These are phyloP conservation scores for Tricholoma sp. DNA, from an alignment of 768 basidiomycete genomes.

Conservation along the genomic window DNA sequence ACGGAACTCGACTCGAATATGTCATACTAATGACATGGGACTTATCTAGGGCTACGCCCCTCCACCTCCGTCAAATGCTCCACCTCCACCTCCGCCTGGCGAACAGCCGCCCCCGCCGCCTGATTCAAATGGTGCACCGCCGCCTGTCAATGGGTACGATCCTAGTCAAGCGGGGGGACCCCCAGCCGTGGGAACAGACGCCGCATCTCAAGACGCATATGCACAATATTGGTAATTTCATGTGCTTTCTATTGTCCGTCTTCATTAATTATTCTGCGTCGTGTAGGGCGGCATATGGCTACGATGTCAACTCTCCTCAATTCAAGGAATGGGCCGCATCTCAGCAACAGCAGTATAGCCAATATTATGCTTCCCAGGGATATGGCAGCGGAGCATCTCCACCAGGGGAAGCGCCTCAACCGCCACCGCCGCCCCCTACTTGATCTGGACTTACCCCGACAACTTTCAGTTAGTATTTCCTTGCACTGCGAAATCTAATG, in stretches of 20 bases:
- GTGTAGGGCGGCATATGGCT: conserved; percentile 75
- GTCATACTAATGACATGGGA: conserved; percentile 3
- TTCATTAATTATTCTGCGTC: not conserved
- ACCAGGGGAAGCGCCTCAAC: conserved; percentile 16
- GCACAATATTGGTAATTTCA: conserved; percentile 48
- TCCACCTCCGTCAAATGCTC: conserved; percentile 48
- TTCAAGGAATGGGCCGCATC: conserved; percentile 80
- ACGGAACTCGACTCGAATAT: not conserved
- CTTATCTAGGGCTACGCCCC: conserved; percentile 41
- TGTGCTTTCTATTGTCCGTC: not conserved
- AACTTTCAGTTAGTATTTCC: not conserved
- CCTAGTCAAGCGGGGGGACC: not conserved
- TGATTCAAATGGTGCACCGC: conserved; percentile 28
- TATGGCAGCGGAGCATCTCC: conserved; percentile 15
- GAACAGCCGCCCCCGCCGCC: conserved; percentile 40
- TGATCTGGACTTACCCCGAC: not conserved
- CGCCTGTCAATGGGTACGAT: conserved; percentile 20
- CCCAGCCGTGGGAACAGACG: conserved; percentile 7
- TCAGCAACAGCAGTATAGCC: conserved; percentile 66
- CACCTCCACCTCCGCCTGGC: conserved; percentile 49
- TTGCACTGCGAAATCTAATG: not conserved
- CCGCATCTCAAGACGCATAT: conserved; percentile 38
- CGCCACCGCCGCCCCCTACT: conserved; percentile 21
- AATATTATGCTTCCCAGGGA: conserved; percentile 61
- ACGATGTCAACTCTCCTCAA: conserved; percentile 76